A percentile compares a stretch with the other conserved stretches of the same genome.
These are phyloP conservation scores for Lomentospora prolificans DNA, from an alignment of 2,329 filamentous ascomycete genomes.

Conservation along the genomic window DNA sequence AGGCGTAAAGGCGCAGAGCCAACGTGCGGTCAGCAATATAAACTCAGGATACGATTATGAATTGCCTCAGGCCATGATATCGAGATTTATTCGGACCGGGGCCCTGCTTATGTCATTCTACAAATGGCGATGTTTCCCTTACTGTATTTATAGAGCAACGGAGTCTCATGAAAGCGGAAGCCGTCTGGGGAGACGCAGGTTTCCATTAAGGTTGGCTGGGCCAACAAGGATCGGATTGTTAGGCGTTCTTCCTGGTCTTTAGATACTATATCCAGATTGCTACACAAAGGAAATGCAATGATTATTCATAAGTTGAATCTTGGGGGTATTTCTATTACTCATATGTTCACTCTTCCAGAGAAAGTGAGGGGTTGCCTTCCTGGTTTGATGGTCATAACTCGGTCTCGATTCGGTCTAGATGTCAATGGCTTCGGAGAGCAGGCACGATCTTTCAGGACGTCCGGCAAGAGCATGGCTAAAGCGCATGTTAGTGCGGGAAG, in stretches of 20 bases:
- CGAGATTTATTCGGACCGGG: too few relatives aligned
- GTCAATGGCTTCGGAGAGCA: neutral
- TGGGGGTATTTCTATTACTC: too few relatives aligned
- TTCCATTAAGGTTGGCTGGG: too few relatives aligned
- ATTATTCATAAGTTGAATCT: too few relatives aligned
- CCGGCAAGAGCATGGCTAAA: neutral
- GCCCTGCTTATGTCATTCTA: neutral
- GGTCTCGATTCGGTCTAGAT: neutral
- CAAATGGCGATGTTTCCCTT: neutral
- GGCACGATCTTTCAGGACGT: neutral
- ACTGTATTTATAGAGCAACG: neutral
- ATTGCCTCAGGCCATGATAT: neutral
- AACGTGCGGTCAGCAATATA: neutral
- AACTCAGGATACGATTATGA: neutral
- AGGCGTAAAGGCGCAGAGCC: too few relatives aligned
- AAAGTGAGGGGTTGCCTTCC: neutral
- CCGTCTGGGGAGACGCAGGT: neutral
- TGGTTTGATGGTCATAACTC: neutral
- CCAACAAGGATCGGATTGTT: neutral
- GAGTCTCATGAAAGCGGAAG: neutral
- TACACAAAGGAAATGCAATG: too few relatives aligned
- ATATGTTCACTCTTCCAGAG: too few relatives aligned
- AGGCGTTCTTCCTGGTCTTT: neutral
- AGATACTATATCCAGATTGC: neutral
- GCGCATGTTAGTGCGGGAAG: neutral